Conservation (phyloP, 2,329 filamentous ascomycete species). For the Biscogniauxia sp. region DNA sequence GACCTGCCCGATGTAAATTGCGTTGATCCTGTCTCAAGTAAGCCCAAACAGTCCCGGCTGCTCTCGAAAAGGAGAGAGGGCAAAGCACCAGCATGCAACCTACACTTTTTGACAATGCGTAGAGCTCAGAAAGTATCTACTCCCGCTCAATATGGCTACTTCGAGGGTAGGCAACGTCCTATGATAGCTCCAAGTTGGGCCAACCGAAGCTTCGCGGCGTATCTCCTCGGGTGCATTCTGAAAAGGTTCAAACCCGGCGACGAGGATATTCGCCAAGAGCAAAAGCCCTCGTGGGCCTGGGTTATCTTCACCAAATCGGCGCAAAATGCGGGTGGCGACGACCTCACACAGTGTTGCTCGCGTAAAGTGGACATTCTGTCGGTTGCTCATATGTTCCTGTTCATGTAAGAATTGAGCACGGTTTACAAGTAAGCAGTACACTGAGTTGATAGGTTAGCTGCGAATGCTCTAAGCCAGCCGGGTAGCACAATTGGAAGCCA, state of each 20-base stretch:
- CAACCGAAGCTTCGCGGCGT: slow-evolving; percentile 53
- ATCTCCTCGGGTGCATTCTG: slow-evolving; percentile 74
- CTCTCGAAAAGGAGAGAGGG: background rate
- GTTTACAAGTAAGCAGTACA: slow-evolving; percentile 83
- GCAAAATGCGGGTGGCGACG: slow-evolving; percentile 72
- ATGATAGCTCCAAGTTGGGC: slow-evolving; percentile 46
- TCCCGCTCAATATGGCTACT: slow-evolving; percentile 79
- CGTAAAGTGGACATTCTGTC: slow-evolving; percentile 78
- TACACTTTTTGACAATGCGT: slow-evolving; percentile 76
- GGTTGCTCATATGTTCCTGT: slow-evolving; percentile 71
- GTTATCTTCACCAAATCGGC: slow-evolving; percentile 76
- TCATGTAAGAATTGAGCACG: slow-evolving; percentile 76
- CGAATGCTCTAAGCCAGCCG: background rate
- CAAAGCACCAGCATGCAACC: slow-evolving; percentile 16
- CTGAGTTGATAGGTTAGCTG: slow-evolving; percentile 37
- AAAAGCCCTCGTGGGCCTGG: slow-evolving; percentile 68
- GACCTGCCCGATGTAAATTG: slow-evolving; percentile 77
- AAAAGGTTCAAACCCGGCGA: slow-evolving; percentile 82
- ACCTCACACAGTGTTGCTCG: slow-evolving; percentile 78
- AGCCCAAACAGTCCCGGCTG: slow-evolving; percentile 5
- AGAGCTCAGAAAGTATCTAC: slow-evolving; percentile 73
- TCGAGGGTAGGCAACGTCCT: slow-evolving; percentile 74
- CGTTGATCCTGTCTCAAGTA: slow-evolving; percentile 55
- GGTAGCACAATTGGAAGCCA: background rate
- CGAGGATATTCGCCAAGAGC: slow-evolving; percentile 73